Evolutionary conservation across 495 filamentous ascomycete genomes (phyloP).

Genomic region (Sabuloglossum arenarium): DNA sequence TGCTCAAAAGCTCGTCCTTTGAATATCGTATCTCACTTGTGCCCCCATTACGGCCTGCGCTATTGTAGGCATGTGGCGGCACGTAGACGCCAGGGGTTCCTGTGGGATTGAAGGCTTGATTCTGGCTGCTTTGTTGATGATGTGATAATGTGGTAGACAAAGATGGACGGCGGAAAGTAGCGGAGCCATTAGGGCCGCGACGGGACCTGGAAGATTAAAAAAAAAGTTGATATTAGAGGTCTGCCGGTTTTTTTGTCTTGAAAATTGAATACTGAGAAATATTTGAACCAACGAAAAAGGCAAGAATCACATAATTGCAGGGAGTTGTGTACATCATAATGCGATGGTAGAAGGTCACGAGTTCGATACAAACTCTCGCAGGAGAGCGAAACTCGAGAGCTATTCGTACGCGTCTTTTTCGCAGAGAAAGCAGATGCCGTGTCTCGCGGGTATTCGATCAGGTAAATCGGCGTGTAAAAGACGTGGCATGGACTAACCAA

Average conservation of each 20-base stretch:
- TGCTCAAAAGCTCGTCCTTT: constrained; percentile 60
- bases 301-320: no score
- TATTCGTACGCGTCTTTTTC: no score
- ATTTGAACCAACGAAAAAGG: no score
- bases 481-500: neutral
- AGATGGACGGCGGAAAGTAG: constrained; percentile 71
- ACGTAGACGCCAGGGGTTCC: constrained; percentile 36
- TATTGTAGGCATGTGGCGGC: constrained; percentile 34
- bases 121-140: constrained; percentile 23
- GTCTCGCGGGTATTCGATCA: neutral
- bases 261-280: no score
- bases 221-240: no score
- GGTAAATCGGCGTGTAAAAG: neutral
- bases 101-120: constrained; percentile 23
- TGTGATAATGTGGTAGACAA: constrained; percentile 31
- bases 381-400: no score
- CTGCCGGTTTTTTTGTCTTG: no score
- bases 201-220: constrained; percentile 29
- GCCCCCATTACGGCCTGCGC: constrained; percentile 31
- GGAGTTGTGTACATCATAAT: no score
- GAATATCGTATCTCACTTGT: constrained; percentile 45
- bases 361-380: no score
- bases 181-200: constrained; percentile 53
- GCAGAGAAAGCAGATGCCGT: neutral
- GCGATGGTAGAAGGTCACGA: no score